These are phyloP conservation scores for Amorphotheca resinae DNA, from an alignment of 495 filamentous ascomycete species.

Conservation along the genomic window DNA sequence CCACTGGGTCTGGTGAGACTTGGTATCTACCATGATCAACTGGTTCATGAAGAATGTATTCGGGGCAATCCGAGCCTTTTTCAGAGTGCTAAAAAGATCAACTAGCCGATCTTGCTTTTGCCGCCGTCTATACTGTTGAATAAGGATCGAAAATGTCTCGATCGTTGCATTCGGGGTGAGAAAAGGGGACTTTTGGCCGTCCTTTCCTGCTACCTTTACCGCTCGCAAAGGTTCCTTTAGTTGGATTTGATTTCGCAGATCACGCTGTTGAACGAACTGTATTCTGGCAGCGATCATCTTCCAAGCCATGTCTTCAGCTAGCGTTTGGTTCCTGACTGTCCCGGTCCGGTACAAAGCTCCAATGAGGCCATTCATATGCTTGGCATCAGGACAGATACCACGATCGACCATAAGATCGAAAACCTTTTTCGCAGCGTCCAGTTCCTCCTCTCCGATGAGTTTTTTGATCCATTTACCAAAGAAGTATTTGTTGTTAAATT, in stretches of 20 bases:
- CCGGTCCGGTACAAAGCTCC: conserved; percentile 59
- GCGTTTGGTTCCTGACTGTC: conserved; percentile 35
- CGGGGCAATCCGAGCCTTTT: conserved; percentile 45
- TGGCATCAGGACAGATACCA: conserved; percentile 49
- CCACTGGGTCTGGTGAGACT: conserved; percentile 4
- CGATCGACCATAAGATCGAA: conserved; percentile 54
- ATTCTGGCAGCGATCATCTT: conserved; percentile 59
- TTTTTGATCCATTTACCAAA: conserved; percentile 73
- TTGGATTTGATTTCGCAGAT: background rate
- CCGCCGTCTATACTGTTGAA: conserved; percentile 55
- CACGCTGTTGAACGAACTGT: conserved; percentile 38
- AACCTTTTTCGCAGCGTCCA: conserved; percentile 55
- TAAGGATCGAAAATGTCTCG: conserved; percentile 66
- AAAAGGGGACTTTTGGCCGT: conserved; percentile 23
- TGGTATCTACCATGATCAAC: conserved; percentile 42
- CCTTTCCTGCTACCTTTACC: conserved; percentile 6
- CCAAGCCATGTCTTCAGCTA: conserved; percentile 63
- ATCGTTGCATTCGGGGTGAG: conserved; percentile 46
- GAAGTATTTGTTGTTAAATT: conserved; percentile 65
- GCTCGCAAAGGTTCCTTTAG: conserved; percentile 15
- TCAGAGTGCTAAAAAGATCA: conserved; percentile 44
- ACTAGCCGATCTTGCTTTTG: conserved; percentile 41
- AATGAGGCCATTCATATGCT: conserved; percentile 64
- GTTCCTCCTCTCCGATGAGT: conserved; percentile 57
- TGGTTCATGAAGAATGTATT: conserved; percentile 68